Evolutionary conservation across 352 stramenopile species (phyloP).

Genomic region (Phytophthora palmivora): DNA sequence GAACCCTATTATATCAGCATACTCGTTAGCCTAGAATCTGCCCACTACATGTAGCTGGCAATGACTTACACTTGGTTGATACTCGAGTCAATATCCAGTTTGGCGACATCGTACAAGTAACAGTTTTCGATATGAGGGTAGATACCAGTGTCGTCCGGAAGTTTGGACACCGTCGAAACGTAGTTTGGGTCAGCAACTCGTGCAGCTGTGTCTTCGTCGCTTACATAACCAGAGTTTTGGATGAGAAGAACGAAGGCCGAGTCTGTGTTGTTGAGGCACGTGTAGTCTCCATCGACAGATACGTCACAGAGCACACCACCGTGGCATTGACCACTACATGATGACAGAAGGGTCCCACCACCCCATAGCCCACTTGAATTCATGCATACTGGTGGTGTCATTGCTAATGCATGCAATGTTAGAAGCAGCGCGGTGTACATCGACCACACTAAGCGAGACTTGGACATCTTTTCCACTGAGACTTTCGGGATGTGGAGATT

Average conservation of each 20-base stretch:
- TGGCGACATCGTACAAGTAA: constrained; percentile 32
- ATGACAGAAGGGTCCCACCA: constrained; percentile 28
- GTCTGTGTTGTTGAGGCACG: constrained; percentile 35
- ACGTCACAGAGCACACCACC: constrained; percentile 23
- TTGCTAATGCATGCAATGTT: constrained; percentile 8
- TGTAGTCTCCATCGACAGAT: constrained; percentile 17
- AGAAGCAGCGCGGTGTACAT: background rate
- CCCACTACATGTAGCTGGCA: background rate
- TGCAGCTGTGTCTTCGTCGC: constrained; percentile 22
- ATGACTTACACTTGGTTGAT: constrained; percentile 27
- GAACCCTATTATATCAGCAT: constrained; percentile 9
- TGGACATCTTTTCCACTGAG: constrained; percentile 11
- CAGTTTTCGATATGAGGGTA: constrained; percentile 31
- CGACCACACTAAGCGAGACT: constrained; percentile 4
- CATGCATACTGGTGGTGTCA: constrained; percentile 32
- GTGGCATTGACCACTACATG: constrained; percentile 24
- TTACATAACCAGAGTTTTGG: constrained; percentile 26
- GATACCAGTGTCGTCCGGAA: constrained; percentile 19
- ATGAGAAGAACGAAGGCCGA: constrained; percentile 31
- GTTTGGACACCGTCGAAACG: constrained; percentile 6
- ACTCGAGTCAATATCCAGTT: constrained; percentile 20
- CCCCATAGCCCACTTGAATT: constrained; percentile 20
- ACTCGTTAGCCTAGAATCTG: constrained; percentile 5
- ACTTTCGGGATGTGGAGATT: constrained; percentile 13
- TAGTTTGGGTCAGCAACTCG: constrained; percentile 22